Percentiles rank a stretch among this genome's conserved stretches.
These are phyloP conservation scores for Magnusiomyces suaveolens DNA, from an alignment of 1,139 yeast genomes.

Conservation along the genomic window DNA sequence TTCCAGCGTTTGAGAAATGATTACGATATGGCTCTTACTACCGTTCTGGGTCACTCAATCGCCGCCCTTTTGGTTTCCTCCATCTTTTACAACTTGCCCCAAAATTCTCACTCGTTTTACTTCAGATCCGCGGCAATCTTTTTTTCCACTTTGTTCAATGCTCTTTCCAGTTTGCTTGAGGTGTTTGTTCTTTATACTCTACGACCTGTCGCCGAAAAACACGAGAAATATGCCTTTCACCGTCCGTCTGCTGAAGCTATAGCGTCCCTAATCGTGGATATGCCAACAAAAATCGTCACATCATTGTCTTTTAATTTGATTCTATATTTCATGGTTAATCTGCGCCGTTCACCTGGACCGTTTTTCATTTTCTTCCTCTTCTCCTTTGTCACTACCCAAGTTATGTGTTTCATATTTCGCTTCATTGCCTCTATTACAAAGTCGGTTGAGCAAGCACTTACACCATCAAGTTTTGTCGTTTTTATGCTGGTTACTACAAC, in stretches of 20 bases:
- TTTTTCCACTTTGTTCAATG: slow-evolving; percentile 68
- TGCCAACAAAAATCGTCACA: slow-evolving; percentile 52
- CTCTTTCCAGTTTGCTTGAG: slow-evolving; percentile 65
- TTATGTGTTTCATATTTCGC: slow-evolving; percentile 66
- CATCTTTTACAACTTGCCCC: slow-evolving; percentile 54
- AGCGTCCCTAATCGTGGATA: slow-evolving; percentile 56
- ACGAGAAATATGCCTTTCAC: slow-evolving; percentile 61
- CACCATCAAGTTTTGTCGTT: slow-evolving; percentile 57
- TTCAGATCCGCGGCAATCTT: slow-evolving; percentile 64
- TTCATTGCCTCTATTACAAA: slow-evolving; percentile 56
- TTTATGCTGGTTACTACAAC: slow-evolving; percentile 57
- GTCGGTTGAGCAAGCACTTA: slow-evolving; percentile 57
- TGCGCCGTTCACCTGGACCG: slow-evolving; percentile 55
- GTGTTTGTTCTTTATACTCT: slow-evolving; percentile 60
- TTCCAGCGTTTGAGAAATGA: slow-evolving; percentile 56
- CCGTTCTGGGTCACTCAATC: slow-evolving; percentile 53
- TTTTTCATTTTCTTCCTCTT: slow-evolving; percentile 59
- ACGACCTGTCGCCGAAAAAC: slow-evolving; percentile 71
- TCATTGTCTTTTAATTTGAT: slow-evolving; percentile 51
- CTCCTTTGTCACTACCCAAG: slow-evolving; percentile 45
- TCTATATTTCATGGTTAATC: slow-evolving; percentile 57
- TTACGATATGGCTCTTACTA: slow-evolving; percentile 51
- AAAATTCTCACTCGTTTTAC: slow-evolving; percentile 47
- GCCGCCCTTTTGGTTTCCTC: slow-evolving; percentile 70
- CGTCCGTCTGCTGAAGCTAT: slow-evolving; percentile 73